Percentiles rank a stretch among this genome's conserved stretches.
phyloP scores from a whole-genome alignment of 495 filamentous ascomycete species.

The Penicillium diatomitis region DNA sequence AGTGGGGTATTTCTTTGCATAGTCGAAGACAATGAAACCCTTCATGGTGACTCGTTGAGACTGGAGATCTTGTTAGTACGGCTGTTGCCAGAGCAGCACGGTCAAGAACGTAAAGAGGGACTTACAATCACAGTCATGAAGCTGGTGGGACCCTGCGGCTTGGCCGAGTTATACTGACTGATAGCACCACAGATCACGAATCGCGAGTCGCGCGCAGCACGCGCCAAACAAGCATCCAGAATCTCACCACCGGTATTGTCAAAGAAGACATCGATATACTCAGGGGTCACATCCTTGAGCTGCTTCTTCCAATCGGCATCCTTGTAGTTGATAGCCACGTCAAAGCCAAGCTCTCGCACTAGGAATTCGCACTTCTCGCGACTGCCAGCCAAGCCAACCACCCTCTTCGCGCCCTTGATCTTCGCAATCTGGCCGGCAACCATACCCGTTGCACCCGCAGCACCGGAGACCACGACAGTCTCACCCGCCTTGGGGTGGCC shows the following conservation, averaged over 20 bases:
- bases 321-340: constrained; percentile 49
- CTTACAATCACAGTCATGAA: constrained; percentile 45
- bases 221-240: constrained; percentile 41
- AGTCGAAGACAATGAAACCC: constrained; percentile 50
- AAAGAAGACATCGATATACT: constrained; percentile 49
- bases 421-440: constrained; percentile 63
- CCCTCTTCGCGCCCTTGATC: constrained; percentile 45
- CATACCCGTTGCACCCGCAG: constrained; percentile 62
- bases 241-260: constrained; percentile 50
- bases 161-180: constrained; percentile 42
- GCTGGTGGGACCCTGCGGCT: constrained; percentile 37
- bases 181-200: constrained; percentile 49
- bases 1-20: constrained; percentile 31
- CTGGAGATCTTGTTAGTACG: constrained; percentile 19
- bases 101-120: not conserved
- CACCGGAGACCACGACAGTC: constrained; percentile 58
- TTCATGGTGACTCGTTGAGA: constrained; percentile 44
- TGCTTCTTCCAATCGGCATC: constrained; percentile 43
- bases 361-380: constrained; percentile 42
- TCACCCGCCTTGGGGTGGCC: constrained; percentile 48
- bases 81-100: not conserved
- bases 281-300: constrained; percentile 36
- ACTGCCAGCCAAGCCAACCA: constrained; percentile 44
- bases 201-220: constrained; percentile 36
- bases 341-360: constrained; percentile 39